Evolutionary conservation across 306 rosid species (phyloP).

Genomic region (Vigna mungo): DNA sequence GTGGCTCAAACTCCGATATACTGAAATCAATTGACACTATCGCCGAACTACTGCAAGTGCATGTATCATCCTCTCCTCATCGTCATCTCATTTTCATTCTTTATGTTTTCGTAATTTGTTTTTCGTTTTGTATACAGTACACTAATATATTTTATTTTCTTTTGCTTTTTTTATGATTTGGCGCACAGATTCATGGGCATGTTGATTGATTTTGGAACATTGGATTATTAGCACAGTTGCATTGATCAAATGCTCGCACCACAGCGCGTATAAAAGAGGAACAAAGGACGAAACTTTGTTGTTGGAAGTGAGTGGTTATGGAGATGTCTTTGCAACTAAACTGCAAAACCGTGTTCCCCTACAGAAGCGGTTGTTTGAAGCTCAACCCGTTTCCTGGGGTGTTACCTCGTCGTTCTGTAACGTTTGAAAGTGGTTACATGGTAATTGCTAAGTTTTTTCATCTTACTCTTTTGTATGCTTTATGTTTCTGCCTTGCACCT

Average conservation of each 20-base stretch:
- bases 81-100: neutral
- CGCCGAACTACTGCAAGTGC: constrained; percentile 21
- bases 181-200: constrained; percentile 33
- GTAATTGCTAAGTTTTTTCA: constrained; percentile 39
- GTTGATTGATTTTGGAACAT: neutral
- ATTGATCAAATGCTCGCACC: constrained; percentile 23
- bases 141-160: neutral
- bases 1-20: constrained; percentile 43
- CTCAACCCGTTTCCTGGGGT: constrained; percentile 53
- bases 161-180: neutral
- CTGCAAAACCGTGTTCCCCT: constrained; percentile 53
- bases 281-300: constrained; percentile 21
- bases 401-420: constrained; percentile 47
- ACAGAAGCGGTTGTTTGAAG: constrained; percentile 48
- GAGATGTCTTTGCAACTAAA: constrained; percentile 64
- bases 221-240: neutral
- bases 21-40: constrained; percentile 1
- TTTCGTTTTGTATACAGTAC: neutral
- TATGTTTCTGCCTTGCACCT: neutral
- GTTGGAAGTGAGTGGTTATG: constrained; percentile 45
- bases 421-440: constrained; percentile 32
- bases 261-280: constrained; percentile 9
- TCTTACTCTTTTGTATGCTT: neutral
- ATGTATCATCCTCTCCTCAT: constrained; percentile 8
- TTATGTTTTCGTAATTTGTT: neutral